Percentiles rank a stretch among this genome's conserved stretches.
phyloP scores from a whole-genome alignment of 2,329 filamentous ascomycete genomes.

The Xylariaceae sp. region DNA sequence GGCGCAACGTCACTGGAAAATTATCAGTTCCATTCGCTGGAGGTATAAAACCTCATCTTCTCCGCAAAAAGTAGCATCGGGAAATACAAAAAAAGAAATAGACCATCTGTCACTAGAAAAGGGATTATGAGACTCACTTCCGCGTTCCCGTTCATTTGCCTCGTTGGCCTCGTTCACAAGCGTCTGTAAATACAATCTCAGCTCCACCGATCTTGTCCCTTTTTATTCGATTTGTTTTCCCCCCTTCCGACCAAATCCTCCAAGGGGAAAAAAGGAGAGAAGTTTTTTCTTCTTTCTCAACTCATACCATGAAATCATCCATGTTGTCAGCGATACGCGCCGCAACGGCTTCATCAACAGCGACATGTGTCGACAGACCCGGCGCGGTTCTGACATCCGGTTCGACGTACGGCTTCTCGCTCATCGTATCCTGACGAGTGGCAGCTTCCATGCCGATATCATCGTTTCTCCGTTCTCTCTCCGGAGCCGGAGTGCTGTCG shows the following conservation, averaged over 20 bases:
- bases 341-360: conserved; percentile 26
- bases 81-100: background rate
- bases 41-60: background rate
- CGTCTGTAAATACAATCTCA: conserved; percentile 15
- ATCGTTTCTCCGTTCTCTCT: background rate
- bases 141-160: conserved; percentile 37
- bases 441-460: conserved; percentile 15
- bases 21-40: background rate
- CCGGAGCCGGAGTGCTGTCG: background rate
- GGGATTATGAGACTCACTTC: conserved; percentile 17
- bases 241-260: no score
- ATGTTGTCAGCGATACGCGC: conserved; percentile 28
- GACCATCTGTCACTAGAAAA: background rate
- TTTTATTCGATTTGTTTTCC: no score
- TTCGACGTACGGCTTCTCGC: conserved; percentile 18
- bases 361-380: conserved; percentile 6
- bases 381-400: conserved; percentile 18
- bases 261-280: no score
- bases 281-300: no score
- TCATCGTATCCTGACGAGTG: conserved; percentile 13
- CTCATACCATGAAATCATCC: conserved; percentile 29
- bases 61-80: background rate
- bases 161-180: conserved; percentile 34
- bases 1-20: conserved; percentile 30
- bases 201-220: background rate